Evolutionary conservation across 805 yeast genomes (phyloP), one percentile per base, ranked within the genome.

Genomic region (Saccharomycopsis sp.): DNA sequence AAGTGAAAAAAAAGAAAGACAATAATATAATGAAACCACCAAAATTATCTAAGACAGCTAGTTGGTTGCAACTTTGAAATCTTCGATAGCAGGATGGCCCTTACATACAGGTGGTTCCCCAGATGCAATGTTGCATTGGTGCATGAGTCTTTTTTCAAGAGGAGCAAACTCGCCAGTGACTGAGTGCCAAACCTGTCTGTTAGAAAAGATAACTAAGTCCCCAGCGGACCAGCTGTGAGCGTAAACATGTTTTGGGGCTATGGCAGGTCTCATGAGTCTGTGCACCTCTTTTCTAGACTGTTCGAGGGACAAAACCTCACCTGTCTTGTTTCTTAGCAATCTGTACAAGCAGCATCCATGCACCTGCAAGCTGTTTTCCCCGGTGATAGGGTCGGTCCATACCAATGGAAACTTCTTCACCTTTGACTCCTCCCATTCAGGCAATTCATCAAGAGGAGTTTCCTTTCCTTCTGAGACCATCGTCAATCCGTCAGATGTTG

Each of bases 331-430:
- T 65, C 81, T 73, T 52, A 76, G 68, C 64, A 89, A 74, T 67
- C 79, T 82, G 73, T 81, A 81, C 60, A 89, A 84, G 72, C 96
- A 89, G 69, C 96, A 88, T 2, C 95, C 96, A 68, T 90, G 96
- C 9, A 87, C 87, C 72, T 90, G 96, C 62, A 90, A 76, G 66
- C 88, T 96, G 57, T 84, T 94, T 64, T 86, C 79, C 41, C 84
- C 84, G 46, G 96, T 90, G 46, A 85, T 84, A 16, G 96, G 96
- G 69, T 90, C 90, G 3, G 95, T 89, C 97, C 97, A 90, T 2
- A 89, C 95, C 75, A 90, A 75, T 12, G 97, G 97, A 62, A 89
- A 77, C 62, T 75, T 81, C 73, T 89, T 89, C 63, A 90, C 73
- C 70, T 89, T 88, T 46, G 82, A 72, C 57, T 81, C 85, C 67